These are phyloP conservation scores for Neurospora sp. DNA, from an alignment of 495 filamentous ascomycete genomes.

Conservation along the genomic window DNA sequence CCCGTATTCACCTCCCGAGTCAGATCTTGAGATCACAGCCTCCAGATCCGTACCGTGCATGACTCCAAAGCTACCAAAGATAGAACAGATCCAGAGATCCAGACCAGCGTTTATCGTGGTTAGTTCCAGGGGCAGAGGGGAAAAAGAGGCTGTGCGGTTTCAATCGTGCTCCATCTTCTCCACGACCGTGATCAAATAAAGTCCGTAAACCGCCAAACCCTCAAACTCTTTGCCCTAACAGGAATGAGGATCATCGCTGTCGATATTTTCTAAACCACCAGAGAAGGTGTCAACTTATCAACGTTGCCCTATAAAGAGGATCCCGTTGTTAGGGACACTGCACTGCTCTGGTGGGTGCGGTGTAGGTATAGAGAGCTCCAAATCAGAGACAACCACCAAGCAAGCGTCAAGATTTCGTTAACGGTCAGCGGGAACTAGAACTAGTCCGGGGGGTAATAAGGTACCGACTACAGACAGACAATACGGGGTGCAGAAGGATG, in stretches of 20 bases:
- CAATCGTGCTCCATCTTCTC: not conserved
- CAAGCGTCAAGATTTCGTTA: not conserved
- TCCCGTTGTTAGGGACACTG: not conserved
- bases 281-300: not conserved
- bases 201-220: not conserved
- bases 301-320: not conserved
- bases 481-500: not conserved
- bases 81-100: not conserved
- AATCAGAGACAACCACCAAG: not conserved
- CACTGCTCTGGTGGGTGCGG: not conserved
- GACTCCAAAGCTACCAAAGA: not conserved
- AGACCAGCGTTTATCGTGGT: not conserved
- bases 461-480: not conserved
- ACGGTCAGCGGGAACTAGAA: not conserved
- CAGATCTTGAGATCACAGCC: not conserved
- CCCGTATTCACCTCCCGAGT: not conserved
- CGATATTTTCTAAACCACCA: not conserved
- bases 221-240: not conserved
- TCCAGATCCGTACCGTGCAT: not conserved
- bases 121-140: not conserved
- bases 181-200: not conserved
- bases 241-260: not conserved
- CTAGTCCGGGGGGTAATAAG: not conserved
- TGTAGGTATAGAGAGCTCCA: not conserved
- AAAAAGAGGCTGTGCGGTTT: not conserved